Conservation (phyloP, 2,329 filamentous ascomycete species). For the Microdochium nivale region DNA sequence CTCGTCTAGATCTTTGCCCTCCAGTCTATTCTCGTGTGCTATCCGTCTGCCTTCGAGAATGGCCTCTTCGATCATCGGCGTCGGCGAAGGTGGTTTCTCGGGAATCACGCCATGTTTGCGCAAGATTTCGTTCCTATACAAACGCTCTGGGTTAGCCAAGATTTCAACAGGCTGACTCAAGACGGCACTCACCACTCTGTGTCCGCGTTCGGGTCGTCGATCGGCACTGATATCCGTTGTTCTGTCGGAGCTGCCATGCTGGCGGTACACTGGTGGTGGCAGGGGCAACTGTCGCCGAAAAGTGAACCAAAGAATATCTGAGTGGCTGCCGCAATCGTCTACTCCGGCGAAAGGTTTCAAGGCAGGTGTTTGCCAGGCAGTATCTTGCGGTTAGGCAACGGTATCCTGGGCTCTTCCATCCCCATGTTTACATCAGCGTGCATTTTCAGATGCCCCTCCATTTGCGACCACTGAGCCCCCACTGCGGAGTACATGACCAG, state of each 20-base stretch:
- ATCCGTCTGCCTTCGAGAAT: slow-evolving; percentile 73
- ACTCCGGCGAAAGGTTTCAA: too few species aligned
- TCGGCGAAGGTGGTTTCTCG: slow-evolving; percentile 94
- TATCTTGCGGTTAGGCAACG: too few species aligned
- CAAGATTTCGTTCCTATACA: slow-evolving; percentile 87
- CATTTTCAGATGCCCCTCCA: too few species aligned
- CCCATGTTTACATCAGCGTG: too few species aligned
- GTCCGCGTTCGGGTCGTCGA: slow-evolving; percentile 92
- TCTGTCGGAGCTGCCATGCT: slow-evolving; percentile 54
- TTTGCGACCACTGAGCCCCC: too few species aligned
- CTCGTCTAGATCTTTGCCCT: slow-evolving; percentile 92
- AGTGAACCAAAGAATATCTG: too few species aligned
- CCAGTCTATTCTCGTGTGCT: slow-evolving; percentile 84
- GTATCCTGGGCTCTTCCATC: too few species aligned
- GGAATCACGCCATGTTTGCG: slow-evolving; percentile 94
- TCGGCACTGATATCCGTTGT: slow-evolving; percentile 67
- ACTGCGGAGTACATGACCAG: too few species aligned
- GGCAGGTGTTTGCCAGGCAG: too few species aligned
- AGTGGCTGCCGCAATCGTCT: too few species aligned
- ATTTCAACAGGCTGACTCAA: neutral
- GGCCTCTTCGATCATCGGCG: slow-evolving; percentile 92
- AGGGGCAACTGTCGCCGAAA: too few species aligned
- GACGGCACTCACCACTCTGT: slow-evolving; percentile 77
- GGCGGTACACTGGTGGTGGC: too few species aligned
- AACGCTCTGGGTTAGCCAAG: slow-evolving; percentile 1